Percentiles rank a stretch among this genome's conserved stretches.
Evolutionary conservation across 345 rosid species (phyloP).

Genomic region (Ceriops zippeliana): DNA sequence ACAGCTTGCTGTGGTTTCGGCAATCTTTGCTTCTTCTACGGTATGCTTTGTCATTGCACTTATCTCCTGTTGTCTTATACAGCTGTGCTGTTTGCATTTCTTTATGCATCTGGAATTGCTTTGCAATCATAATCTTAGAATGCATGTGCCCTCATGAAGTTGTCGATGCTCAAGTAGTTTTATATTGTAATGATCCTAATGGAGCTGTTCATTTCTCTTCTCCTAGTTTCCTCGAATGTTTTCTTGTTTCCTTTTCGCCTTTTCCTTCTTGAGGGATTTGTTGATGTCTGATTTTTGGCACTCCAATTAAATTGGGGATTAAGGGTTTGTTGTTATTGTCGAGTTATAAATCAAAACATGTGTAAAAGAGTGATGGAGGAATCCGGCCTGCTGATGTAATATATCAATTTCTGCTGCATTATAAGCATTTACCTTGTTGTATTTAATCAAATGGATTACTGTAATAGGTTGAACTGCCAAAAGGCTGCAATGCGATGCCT

Average conservation of each 20-base stretch:
- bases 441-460: slow-evolving; percentile 12
- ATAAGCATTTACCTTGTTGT: slow-evolving; percentile 1
- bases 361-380: background rate
- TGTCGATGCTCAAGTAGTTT: no score
- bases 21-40: slow-evolving; percentile 88
- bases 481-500: slow-evolving; percentile 87
- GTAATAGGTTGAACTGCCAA: slow-evolving; percentile 70
- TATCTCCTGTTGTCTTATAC: slow-evolving; percentile 2
- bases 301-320: no score
- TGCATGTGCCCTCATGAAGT: no score
- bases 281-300: no score
- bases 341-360: no score
- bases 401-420: slow-evolving; percentile 3
- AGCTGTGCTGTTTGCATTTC: slow-evolving; percentile 6
- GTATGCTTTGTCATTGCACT: slow-evolving; percentile 36
- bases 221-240: background rate
- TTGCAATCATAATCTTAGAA: no score
- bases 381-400: background rate
- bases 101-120: slow-evolving; percentile 2
- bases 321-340: no score
- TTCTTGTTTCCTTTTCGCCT: background rate
- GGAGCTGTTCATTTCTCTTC: background rate
- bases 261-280: no score
- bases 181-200: no score
- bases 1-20: slow-evolving; percentile 72